These are phyloP conservation scores for Pichia ethanolica DNA, from an alignment of 805 yeast genomes.

Conservation along the genomic window DNA sequence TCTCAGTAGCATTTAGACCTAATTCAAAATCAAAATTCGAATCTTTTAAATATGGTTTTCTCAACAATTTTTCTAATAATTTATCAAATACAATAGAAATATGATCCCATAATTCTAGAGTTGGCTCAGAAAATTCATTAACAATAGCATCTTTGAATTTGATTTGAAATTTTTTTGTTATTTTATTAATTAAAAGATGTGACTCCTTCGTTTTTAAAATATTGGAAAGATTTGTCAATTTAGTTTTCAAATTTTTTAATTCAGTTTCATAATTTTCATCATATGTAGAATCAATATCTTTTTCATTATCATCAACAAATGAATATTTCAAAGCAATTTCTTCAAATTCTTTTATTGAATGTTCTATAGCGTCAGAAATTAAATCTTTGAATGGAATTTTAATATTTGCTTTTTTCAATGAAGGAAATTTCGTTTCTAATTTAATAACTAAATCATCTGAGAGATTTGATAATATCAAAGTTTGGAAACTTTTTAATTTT, in stretches of 20 bases:
- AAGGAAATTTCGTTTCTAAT: constrained; percentile 23
- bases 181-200: constrained; percentile 33
- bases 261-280: constrained; percentile 20
- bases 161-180: constrained; percentile 39
- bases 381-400: constrained; percentile 22
- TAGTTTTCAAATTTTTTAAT: neutral
- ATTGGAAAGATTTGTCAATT: constrained; percentile 12
- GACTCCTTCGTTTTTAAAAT: constrained; percentile 34
- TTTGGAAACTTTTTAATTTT: constrained; percentile 38
- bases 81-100: constrained; percentile 38
- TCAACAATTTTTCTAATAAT: neutral
- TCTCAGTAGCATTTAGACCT: constrained; percentile 44
- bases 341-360: constrained; percentile 22
- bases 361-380: constrained; percentile 15
- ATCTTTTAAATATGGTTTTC: constrained; percentile 11
- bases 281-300: constrained; percentile 20
- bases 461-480: constrained; percentile 32
- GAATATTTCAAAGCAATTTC: constrained; percentile 29
- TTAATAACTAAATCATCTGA: constrained; percentile 27
- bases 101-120: constrained; percentile 52
- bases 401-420: constrained; percentile 12
- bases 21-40: constrained; percentile 52
- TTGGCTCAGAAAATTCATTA: constrained; percentile 43
- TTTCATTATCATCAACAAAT: constrained; percentile 27
- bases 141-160: constrained; percentile 45